phyloP scores from a whole-genome alignment of 2,329 filamentous ascomycete genomes.

The Colletotrichum musicola region DNA sequence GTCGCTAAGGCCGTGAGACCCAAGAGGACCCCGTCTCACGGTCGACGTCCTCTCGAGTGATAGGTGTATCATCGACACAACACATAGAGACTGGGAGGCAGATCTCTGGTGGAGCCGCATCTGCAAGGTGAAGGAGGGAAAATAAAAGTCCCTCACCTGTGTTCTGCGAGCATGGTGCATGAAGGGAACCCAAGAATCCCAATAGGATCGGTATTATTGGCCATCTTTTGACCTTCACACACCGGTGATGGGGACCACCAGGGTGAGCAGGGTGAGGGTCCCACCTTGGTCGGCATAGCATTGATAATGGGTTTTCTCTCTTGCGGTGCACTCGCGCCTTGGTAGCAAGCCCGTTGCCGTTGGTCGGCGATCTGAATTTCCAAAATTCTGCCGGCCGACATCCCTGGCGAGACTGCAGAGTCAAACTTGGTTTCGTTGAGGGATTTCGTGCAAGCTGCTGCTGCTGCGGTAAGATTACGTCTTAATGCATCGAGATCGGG shows the following conservation, averaged over 20 bases:
- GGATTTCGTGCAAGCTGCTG: constrained; percentile 24
- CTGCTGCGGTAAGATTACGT: constrained; percentile 37
- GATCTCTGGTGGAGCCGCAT: constrained; percentile 25
- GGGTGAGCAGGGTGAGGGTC: neutral
- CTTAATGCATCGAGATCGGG: constrained; percentile 35
- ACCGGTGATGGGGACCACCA: constrained; percentile 27
- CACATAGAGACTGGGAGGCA: neutral
- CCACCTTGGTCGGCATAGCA: constrained; percentile 34
- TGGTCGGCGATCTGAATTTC: constrained; percentile 26
- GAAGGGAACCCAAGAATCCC: constrained; percentile 23
- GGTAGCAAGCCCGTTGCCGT: constrained; percentile 12
- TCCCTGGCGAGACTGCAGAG: constrained; percentile 35
- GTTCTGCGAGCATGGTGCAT: constrained; percentile 23
- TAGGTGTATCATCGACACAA: constrained; percentile 15
- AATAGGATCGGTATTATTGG: constrained; percentile 24
- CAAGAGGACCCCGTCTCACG: constrained; percentile 8
- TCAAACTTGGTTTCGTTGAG: constrained; percentile 39
- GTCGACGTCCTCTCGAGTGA: neutral
- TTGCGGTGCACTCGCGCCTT: neutral
- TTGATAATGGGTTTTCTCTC: constrained; percentile 37
- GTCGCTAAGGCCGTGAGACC: constrained; percentile 11
- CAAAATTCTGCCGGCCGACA: constrained; percentile 23
- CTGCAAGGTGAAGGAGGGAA: constrained; percentile 26
- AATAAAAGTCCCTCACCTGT: constrained; percentile 29
- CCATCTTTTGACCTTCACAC: constrained; percentile 24